A percentile compares a stretch with the other conserved stretches of the same genome.
phyloP scores from a whole-genome alignment of 306 rosid species.

The Castanea sativa region DNA sequence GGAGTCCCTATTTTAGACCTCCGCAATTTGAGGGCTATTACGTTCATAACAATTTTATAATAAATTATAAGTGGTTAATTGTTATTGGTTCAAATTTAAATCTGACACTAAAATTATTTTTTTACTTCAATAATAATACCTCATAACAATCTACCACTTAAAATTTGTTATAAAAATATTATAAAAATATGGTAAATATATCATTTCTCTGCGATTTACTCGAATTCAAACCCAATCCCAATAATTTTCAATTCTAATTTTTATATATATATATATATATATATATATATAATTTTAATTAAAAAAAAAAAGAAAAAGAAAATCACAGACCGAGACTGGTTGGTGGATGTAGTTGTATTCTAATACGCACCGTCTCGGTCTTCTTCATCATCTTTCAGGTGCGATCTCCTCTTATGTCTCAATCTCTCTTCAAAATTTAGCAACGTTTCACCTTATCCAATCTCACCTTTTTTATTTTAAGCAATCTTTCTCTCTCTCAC shows the following conservation, averaged over 20 bases:
- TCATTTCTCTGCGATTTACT: not conserved
- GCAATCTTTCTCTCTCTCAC: not conserved
- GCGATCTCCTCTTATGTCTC: constrained; percentile 6
- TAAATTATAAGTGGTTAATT: no score
- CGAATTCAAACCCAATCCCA: not conserved
- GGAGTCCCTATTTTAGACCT: not conserved
- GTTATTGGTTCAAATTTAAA: no score
- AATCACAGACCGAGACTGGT: constrained; percentile 19
- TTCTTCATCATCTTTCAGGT: constrained; percentile 3
- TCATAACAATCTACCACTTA: no score
- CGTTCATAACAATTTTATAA: no score
- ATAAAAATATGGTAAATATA: no score
- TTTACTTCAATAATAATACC: no score
- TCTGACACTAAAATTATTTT: no score
- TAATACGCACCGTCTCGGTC: constrained; percentile 12
- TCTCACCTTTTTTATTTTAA: not conserved
- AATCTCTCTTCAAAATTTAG: not conserved
- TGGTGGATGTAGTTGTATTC: constrained; percentile 19
- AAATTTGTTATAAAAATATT: no score
- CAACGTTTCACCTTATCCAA: not conserved
- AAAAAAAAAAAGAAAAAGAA: no score
- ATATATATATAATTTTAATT: no score
- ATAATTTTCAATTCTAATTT: not conserved
- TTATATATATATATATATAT: accelerated
- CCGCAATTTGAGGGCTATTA: no score